phyloP scores from a whole-genome alignment of 805 yeast species.

The Candida maltosa region DNA sequence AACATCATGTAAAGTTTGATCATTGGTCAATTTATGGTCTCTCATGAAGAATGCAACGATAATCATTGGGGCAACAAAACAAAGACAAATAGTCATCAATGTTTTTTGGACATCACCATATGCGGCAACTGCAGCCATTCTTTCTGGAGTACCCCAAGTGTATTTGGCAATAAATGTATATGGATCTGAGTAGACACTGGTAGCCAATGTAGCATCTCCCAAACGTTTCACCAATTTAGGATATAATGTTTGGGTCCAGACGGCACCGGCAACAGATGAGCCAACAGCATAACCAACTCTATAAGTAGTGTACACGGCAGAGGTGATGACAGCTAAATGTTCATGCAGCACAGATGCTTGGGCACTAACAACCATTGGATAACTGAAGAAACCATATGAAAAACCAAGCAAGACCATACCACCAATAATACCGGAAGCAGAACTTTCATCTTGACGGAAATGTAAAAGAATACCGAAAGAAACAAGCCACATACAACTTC shows the following conservation, averaged over 20 bases:
- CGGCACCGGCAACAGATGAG: conserved; percentile 61
- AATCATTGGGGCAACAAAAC: conserved; percentile 54
- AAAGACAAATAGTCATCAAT: conserved; percentile 53
- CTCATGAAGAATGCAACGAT: conserved; percentile 46
- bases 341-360: conserved; percentile 55
- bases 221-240: conserved; percentile 33
- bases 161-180: conserved; percentile 43
- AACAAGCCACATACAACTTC: conserved; percentile 54
- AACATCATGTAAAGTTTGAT: conserved; percentile 20
- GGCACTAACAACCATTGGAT: conserved; percentile 58
- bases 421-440: conserved; percentile 56
- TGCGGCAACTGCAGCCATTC: conserved; percentile 54
- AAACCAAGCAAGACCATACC: conserved; percentile 63
- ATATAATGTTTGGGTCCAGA: conserved; percentile 64
- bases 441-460: conserved; percentile 48
- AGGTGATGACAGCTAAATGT: conserved; percentile 59
- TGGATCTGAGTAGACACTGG: conserved; percentile 40
- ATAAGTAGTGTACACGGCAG: conserved; percentile 56
- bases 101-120: conserved; percentile 59
- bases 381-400: conserved; percentile 73
- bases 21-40: conserved; percentile 44
- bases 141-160: conserved; percentile 62
- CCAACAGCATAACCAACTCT: conserved; percentile 67
- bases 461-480: conserved; percentile 58
- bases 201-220: conserved; percentile 22